These are phyloP conservation scores for Chamaecyparis obtusa DNA, from an alignment of 75 land plant species.

Conservation along the genomic window DNA sequence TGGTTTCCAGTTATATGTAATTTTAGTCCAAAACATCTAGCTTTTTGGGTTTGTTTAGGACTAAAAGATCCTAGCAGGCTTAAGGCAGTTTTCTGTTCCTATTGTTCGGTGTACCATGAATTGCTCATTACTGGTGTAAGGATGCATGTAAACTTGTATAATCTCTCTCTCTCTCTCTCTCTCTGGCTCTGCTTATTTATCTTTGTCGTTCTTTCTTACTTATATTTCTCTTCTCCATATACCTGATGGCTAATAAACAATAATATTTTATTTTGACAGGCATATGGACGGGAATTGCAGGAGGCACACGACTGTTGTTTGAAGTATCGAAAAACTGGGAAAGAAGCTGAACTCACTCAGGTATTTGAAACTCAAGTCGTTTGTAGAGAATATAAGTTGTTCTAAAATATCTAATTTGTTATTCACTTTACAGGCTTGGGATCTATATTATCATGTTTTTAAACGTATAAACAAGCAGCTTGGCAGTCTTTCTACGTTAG, in stretches of 20 bases:
- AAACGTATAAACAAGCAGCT: slow-evolving; percentile 96
- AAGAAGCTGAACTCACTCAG: slow-evolving; percentile 97
- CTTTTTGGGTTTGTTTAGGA: not conserved
- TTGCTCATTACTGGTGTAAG: not conserved
- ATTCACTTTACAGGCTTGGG: slow-evolving; percentile 81
- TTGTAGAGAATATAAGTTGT: not conserved
- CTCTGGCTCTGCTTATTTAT: not conserved
- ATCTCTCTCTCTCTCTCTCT: not conserved
- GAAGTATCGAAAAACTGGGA: slow-evolving; percentile 88
- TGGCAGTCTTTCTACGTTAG: slow-evolving; percentile 85
- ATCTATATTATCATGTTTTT: slow-evolving; percentile 97
- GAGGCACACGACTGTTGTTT: slow-evolving; percentile 97
- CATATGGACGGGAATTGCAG: slow-evolving; percentile 81
- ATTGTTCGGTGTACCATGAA: not conserved
- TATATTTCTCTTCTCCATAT: not conserved
- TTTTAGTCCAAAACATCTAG: not conserved
- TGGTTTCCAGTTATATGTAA: not conserved
- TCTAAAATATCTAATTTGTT: slow-evolving; percentile 4
- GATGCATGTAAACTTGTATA: not conserved
- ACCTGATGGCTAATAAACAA: not conserved
- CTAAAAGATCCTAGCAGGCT: not conserved
- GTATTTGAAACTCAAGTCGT: slow-evolving; percentile 24
- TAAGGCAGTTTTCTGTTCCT: not conserved
- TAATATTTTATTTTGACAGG: slow-evolving; percentile 26
- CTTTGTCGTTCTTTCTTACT: not conserved